These are phyloP conservation scores for Eutypella sp. DNA, from an alignment of 2,329 filamentous ascomycete genomes.

Conservation along the genomic window DNA sequence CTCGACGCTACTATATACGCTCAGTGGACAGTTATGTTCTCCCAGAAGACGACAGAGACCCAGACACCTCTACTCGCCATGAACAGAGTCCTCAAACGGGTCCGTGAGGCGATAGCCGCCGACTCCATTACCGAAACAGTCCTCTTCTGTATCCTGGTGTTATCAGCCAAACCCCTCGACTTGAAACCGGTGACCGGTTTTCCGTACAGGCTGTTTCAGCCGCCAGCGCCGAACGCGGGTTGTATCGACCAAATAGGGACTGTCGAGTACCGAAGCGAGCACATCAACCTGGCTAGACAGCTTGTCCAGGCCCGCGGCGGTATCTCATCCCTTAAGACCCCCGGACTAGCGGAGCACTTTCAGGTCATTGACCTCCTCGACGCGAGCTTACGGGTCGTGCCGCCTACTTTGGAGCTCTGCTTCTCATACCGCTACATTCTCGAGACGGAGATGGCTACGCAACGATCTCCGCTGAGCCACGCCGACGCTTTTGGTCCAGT, in stretches of 20 bases:
- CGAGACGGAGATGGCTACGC: background rate
- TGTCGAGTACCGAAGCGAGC: background rate
- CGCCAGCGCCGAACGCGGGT: background rate
- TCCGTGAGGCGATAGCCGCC: background rate
- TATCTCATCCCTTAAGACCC: background rate
- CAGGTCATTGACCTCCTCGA: background rate
- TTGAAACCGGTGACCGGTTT: background rate
- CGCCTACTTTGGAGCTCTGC: background rate
- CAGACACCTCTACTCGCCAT: background rate
- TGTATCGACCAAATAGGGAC: background rate
- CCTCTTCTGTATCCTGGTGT: background rate
- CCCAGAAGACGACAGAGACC: background rate
- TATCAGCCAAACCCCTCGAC: background rate
- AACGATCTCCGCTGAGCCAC: background rate
- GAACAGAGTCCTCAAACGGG: background rate
- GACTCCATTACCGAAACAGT: background rate
- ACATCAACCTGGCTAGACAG: background rate
- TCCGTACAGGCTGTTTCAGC: background rate
- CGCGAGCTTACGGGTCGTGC: background rate
- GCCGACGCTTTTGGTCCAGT: background rate
- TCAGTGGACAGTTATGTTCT: background rate
- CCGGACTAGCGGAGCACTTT: background rate
- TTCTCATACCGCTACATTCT: background rate
- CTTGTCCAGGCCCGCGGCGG: background rate
- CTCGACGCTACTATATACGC: background rate